Evolutionary conservation across 495 filamentous ascomycete genomes (phyloP).

Genomic region (Podospora didyma): DNA sequence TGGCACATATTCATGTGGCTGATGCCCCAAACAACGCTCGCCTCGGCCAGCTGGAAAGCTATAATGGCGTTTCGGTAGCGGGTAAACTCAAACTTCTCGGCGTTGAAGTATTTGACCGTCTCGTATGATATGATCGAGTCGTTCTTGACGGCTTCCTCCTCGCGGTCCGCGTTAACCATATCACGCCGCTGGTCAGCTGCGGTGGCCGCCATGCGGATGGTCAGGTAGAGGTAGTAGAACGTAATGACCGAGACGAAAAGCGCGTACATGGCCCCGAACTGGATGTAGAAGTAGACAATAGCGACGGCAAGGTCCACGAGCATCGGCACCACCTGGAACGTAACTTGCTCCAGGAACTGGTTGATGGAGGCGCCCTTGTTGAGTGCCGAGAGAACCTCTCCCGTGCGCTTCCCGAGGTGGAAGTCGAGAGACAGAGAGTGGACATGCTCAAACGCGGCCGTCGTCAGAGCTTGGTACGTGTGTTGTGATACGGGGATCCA

Average conservation of each 20-base stretch:
- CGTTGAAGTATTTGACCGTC: constrained; percentile 99
- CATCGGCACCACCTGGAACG: constrained; percentile 94
- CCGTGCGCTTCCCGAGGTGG: constrained; percentile 93
- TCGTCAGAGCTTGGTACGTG: constrained; percentile 90
- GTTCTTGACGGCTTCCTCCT: constrained; percentile 97
- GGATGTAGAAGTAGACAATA: constrained; percentile 76
- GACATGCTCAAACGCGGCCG: constrained; percentile 94
- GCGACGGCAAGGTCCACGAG: constrained; percentile 84
- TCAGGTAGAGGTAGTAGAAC: constrained; percentile 95
- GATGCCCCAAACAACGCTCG: constrained; percentile 80
- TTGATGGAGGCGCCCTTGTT: constrained; percentile 97
- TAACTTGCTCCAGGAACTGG: constrained; percentile 90
- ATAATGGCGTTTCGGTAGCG: constrained; percentile 78
- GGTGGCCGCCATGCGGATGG: constrained; percentile 92
- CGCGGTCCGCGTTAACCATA: constrained; percentile 90
- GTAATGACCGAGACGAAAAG: constrained; percentile 85
- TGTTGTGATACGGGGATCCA: constrained; percentile 98
- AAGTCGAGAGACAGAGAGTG: constrained; percentile 94
- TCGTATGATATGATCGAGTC: constrained; percentile 98
- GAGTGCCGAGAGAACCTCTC: constrained; percentile 88
- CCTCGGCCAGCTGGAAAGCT: constrained; percentile 81
- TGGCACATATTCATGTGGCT: constrained; percentile 93
- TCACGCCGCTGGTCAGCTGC: constrained; percentile 82
- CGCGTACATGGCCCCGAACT: constrained; percentile 84
- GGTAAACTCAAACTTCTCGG: constrained; percentile 87